Conservation (phyloP, 768 basidiomycete species). For the Pleurotus djamor region DNA sequence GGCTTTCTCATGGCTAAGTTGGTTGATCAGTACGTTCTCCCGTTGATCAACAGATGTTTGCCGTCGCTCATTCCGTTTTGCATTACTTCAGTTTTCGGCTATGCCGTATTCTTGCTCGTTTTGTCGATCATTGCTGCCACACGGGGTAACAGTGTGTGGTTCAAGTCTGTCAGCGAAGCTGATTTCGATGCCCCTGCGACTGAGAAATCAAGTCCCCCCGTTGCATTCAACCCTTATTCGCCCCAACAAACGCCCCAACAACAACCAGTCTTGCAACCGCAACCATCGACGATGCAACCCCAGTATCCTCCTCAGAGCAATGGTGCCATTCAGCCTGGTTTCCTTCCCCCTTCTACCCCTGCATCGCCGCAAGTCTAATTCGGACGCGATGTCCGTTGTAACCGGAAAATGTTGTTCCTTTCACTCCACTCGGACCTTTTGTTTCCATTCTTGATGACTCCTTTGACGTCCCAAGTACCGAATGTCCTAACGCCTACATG, state of each 20-base stretch:
- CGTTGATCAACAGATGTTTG: not conserved
- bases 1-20: constrained; percentile 44
- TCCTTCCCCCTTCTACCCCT: not conserved
- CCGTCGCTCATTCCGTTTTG: not conserved
- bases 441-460: not conserved
- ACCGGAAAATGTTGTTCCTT: not conserved
- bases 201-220: not conserved
- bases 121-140: constrained; percentile 24
- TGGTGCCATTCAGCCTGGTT: not conserved
- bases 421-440: not conserved
- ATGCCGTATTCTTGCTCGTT: constrained; percentile 26
- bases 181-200: constrained; percentile 25
- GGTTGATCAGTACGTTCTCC: constrained; percentile 35
- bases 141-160: constrained; percentile 34
- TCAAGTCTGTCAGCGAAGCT: constrained; percentile 27
- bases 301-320: constrained; percentile 1
- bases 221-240: not conserved
- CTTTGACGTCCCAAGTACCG: not conserved
- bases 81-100: constrained; percentile 30
- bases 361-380: not conserved
- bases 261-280: not conserved
- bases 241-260: not conserved
- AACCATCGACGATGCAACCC: not conserved
- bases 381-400: not conserved
- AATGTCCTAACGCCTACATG: too few relatives aligned